A percentile compares a stretch with the other conserved stretches of the same genome.
These are phyloP conservation scores for Rhizopus sp. DNA, from an alignment of 371 early-diverging fungal genomes.

Conservation along the genomic window DNA sequence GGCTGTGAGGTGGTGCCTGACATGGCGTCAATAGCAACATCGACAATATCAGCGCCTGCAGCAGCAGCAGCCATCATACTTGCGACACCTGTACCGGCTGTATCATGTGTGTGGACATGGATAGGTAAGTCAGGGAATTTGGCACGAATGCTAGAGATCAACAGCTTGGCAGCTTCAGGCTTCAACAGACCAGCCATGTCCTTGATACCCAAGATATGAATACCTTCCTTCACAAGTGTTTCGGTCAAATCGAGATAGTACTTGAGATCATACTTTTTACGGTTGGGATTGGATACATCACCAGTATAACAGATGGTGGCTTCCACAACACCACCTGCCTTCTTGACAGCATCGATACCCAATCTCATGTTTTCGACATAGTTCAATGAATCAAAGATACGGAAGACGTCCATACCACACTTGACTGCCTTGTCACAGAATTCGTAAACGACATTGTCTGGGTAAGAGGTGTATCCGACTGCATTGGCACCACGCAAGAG, in stretches of 20 bases:
- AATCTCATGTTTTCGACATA: slow-evolving; percentile 93
- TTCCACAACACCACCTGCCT: slow-evolving; percentile 95
- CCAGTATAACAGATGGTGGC: slow-evolving; percentile 94
- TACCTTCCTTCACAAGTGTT: slow-evolving; percentile 86
- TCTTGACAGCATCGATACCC: slow-evolving; percentile 91
- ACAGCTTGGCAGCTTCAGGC: slow-evolving; percentile 83
- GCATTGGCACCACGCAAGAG: slow-evolving; percentile 96
- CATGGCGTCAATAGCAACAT: slow-evolving; percentile 92
- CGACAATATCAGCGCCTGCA: slow-evolving; percentile 95
- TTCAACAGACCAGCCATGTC: slow-evolving; percentile 97
- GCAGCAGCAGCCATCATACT: slow-evolving; percentile 90
- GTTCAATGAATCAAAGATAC: slow-evolving; percentile 95
- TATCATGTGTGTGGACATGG: slow-evolving; percentile 96
- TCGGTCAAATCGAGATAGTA: slow-evolving; percentile 92
- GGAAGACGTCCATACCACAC: slow-evolving; percentile 94
- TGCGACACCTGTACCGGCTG: slow-evolving; percentile 95
- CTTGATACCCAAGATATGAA: slow-evolving; percentile 94
- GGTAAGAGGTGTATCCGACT: slow-evolving; percentile 96
- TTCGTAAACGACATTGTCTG: slow-evolving; percentile 94
- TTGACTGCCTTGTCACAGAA: slow-evolving; percentile 91
- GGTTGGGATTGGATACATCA: slow-evolving; percentile 82
- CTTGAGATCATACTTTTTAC: slow-evolving; percentile 78
- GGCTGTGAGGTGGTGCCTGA: slow-evolving; percentile 97
- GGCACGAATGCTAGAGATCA: slow-evolving; percentile 82
- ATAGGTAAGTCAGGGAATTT: slow-evolving; percentile 92